These are phyloP conservation scores for Vararia minispora DNA, from an alignment of 768 basidiomycete genomes.

Conservation along the genomic window DNA sequence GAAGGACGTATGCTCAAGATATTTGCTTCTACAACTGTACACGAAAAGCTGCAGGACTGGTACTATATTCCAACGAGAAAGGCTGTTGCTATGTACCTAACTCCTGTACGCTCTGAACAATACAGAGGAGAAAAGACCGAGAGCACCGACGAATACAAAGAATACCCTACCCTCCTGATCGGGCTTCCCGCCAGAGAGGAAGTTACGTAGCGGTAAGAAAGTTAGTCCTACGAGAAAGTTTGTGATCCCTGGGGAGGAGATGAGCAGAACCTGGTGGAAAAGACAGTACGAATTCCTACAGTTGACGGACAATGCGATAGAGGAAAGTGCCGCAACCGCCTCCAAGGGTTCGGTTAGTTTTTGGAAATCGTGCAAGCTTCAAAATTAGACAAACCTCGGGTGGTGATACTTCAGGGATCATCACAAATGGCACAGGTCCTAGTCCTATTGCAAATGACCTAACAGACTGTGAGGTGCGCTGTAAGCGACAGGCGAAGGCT, in stretches of 20 bases:
- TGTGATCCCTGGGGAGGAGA: slow-evolving; percentile 46
- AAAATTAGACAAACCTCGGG: slow-evolving; percentile 41
- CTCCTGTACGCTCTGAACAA: slow-evolving; percentile 22
- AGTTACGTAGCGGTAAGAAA: slow-evolving; percentile 77
- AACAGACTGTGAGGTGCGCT: slow-evolving; percentile 1
- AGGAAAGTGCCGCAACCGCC: slow-evolving; percentile 20
- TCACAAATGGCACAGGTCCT: slow-evolving; percentile 87
- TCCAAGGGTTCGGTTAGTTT: slow-evolving; percentile 2
- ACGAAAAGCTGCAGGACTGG: too few relatives aligned
- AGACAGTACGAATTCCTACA: slow-evolving; percentile 3
- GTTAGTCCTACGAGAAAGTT: slow-evolving; percentile 80
- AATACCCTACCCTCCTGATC: slow-evolving; percentile 80
- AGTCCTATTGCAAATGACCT: slow-evolving; percentile 86
- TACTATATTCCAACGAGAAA: too few relatives aligned
- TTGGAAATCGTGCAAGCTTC: not conserved
- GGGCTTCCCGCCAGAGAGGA: slow-evolving; percentile 48
- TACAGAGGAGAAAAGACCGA: slow-evolving; percentile 25
- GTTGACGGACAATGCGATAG: slow-evolving; percentile 19
- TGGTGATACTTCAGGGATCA: slow-evolving; percentile 85
- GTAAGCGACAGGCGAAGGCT: not conserved
- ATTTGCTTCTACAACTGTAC: too few relatives aligned
- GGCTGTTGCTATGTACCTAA: too few relatives aligned
- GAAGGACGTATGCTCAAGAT: too few relatives aligned
- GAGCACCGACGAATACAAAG: slow-evolving; percentile 62
- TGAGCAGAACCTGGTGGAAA: not conserved